A percentile compares a stretch with the other conserved stretches of the same genome.
These are phyloP conservation scores for Microdochium bolleyi DNA, from an alignment of 2,329 filamentous ascomycete genomes.

Conservation along the genomic window DNA sequence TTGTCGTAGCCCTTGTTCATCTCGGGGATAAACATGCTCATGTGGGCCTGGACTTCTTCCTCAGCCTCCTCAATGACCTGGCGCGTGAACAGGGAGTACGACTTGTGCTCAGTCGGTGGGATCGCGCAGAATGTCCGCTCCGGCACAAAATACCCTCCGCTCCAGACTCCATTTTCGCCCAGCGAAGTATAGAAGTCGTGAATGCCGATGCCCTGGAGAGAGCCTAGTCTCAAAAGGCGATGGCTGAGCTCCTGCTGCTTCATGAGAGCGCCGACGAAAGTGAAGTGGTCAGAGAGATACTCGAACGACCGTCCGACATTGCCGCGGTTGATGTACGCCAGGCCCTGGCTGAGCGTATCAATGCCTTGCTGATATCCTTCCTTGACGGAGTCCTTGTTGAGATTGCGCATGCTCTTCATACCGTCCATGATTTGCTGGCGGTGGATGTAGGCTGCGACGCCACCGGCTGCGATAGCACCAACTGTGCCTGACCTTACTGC, in stretches of 20 bases:
- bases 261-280: constrained; percentile 75
- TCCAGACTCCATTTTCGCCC: constrained; percentile 61
- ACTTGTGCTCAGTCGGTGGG: constrained; percentile 40
- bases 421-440: constrained; percentile 56
- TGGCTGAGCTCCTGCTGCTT: constrained; percentile 64
- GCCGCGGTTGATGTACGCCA: constrained; percentile 49
- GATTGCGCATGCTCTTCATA: constrained; percentile 34
- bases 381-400: constrained; percentile 38
- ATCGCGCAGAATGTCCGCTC: constrained; percentile 77
- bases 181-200: constrained; percentile 71
- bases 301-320: constrained; percentile 61
- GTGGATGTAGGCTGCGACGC: constrained; percentile 74
- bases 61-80: constrained; percentile 54
- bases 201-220: constrained; percentile 58
- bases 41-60: constrained; percentile 69
- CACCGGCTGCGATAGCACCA: constrained; percentile 71
- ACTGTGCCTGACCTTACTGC: constrained; percentile 77
- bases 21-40: constrained; percentile 54
- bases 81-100: constrained; percentile 36
- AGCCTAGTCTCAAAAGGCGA: constrained; percentile 55
- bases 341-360: constrained; percentile 41
- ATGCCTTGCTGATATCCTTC: constrained; percentile 40
- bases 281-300: constrained; percentile 76
- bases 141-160: constrained; percentile 48
- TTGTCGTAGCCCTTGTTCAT: constrained; percentile 56